Percentiles rank a stretch among this genome's conserved stretches.
Conservation (phyloP, 257 asterid genomes). For the Ilex asprella region DNA sequence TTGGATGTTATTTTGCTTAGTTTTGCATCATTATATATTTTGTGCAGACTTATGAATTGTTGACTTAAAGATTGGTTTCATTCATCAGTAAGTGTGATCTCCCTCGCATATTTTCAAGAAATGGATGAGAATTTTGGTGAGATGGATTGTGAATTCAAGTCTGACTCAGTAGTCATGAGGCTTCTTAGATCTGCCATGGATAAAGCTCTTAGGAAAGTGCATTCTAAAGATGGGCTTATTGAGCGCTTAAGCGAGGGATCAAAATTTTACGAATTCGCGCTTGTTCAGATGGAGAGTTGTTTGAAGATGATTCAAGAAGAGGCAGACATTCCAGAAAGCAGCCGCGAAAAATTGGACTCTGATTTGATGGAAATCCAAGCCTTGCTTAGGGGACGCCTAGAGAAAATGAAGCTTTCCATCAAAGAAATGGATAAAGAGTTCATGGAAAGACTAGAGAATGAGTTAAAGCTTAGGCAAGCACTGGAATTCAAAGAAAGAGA, state of each 20-base stretch:
- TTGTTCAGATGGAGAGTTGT: conserved; percentile 61
- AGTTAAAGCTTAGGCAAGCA: conserved; percentile 35
- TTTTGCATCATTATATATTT: too few relatives aligned
- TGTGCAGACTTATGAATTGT: too few relatives aligned
- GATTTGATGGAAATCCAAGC: conserved; percentile 52
- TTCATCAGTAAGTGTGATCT: neutral
- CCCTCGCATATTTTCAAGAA: neutral
- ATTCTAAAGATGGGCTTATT: conserved; percentile 55
- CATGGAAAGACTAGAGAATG: conserved; percentile 46
- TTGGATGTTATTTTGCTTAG: too few relatives aligned
- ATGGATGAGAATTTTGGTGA: conserved; percentile 64
- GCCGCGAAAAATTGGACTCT: conserved; percentile 37
- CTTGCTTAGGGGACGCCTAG: conserved; percentile 53
- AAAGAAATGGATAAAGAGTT: conserved; percentile 50
- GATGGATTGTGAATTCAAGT: conserved; percentile 47
- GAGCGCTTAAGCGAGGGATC: conserved; percentile 63
- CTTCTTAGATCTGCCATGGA: conserved; percentile 77
- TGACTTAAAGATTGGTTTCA: too few relatives aligned
- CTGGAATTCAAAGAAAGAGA: conserved; percentile 52
- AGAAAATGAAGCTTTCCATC: conserved; percentile 47
- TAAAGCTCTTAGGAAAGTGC: conserved; percentile 60
- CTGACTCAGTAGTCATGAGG: conserved; percentile 59
- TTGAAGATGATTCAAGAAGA: conserved; percentile 51
- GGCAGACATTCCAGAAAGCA: conserved; percentile 39
- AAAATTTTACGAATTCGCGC: conserved; percentile 59